These are phyloP conservation scores for Petrea volubilis DNA, from an alignment of 257 asterid species.

Conservation along the genomic window DNA sequence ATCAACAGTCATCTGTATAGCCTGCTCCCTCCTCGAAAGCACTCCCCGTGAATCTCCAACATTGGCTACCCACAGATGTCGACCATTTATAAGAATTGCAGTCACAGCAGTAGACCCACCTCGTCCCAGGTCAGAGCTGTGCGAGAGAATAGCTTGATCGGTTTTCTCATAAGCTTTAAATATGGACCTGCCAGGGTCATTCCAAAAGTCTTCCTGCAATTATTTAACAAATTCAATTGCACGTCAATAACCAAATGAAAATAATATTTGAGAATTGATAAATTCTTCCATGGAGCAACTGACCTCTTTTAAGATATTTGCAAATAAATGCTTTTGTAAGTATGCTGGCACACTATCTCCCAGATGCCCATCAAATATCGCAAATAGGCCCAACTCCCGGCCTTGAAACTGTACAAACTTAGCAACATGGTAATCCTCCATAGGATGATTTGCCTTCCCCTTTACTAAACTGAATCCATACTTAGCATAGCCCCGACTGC, in stretches of 20 bases:
- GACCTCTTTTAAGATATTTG: conserved; percentile 89
- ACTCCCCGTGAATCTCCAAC: conserved; percentile 95
- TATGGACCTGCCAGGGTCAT: conserved; percentile 64
- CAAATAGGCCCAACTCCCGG: conserved; percentile 81
- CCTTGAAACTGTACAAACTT: conserved; percentile 63
- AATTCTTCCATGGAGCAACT: conserved; percentile 20
- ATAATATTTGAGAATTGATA: neutral
- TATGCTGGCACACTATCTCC: conserved; percentile 92
- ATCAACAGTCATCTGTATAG: conserved; percentile 76
- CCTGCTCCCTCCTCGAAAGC: conserved; percentile 77
- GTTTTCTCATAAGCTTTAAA: conserved; percentile 80
- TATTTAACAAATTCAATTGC: conserved; percentile 6
- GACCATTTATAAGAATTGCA: conserved; percentile 65
- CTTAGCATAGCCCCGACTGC: conserved; percentile 54
- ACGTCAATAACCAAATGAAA: neutral
- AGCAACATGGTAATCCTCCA: conserved; percentile 97
- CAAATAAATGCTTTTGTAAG: conserved; percentile 79
- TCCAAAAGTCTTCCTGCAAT: conserved; percentile 76
- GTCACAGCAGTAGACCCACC: conserved; percentile 99
- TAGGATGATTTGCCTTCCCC: conserved; percentile 93
- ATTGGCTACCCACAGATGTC: conserved; percentile 81
- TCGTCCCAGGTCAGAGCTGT: conserved; percentile 79
- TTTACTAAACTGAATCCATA: conserved; percentile 80
- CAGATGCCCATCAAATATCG: conserved; percentile 86
- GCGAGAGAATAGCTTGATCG: conserved; percentile 82